Percentiles rank a stretch among this genome's conserved stretches.
Evolutionary conservation across 768 basidiomycete species (phyloP).

Genomic region (Ephemerocybe angulata): DNA sequence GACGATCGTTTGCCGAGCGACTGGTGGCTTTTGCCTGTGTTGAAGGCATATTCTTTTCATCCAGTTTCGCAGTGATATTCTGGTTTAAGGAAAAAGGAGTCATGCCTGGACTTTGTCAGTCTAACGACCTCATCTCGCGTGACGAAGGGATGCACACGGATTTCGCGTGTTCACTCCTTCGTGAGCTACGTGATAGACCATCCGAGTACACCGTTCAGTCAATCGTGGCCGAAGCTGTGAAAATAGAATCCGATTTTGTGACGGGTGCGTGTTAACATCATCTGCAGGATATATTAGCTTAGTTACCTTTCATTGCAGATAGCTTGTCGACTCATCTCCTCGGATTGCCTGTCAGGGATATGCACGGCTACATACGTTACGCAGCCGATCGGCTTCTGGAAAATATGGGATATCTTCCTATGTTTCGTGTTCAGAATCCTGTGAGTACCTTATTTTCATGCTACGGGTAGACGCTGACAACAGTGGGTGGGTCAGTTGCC

Average conservation of each 20-base stretch:
- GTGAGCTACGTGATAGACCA: background rate
- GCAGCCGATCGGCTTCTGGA: background rate
- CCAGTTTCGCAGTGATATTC: conserved; percentile 74
- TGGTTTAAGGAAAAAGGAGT: conserved; percentile 82
- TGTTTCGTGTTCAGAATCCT: background rate
- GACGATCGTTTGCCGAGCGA: background rate
- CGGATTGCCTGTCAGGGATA: background rate
- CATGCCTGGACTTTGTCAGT: conserved; percentile 81
- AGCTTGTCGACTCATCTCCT: background rate
- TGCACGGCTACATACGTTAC: background rate
- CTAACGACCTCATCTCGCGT: conserved; percentile 80
- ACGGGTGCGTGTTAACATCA: background rate
- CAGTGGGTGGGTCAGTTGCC: no score
- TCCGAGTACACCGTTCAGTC: background rate
- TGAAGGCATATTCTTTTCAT: conserved; percentile 82
- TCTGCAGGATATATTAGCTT: background rate
- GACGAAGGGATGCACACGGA: conserved; percentile 86
- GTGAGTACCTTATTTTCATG: background rate
- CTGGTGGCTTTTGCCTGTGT: conserved; percentile 62
- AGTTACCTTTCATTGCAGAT: background rate
- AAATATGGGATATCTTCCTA: background rate
- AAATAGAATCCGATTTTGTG: conserved; percentile 4
- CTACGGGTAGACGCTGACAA: no score
- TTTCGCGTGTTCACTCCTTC: conserved; percentile 70
- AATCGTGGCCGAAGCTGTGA: conserved; percentile 1